Conservation (phyloP, 768 basidiomycete species). For the Russula ochroleuca region DNA sequence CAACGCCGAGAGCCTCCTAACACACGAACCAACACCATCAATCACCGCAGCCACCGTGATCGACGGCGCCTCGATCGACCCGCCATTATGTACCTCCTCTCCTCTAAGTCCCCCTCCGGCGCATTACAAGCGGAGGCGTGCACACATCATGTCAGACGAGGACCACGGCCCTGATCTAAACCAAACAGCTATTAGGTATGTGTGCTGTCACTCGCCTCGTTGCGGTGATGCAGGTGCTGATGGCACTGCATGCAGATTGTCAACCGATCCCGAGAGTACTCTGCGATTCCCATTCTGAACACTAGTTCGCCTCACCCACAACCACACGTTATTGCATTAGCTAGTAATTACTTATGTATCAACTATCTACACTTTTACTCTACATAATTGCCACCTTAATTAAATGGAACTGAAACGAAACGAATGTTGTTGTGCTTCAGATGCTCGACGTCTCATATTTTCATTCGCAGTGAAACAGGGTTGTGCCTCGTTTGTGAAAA, state of each 20-base stretch:
- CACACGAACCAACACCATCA: conserved; percentile 7
- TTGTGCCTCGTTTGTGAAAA: too few relatives aligned
- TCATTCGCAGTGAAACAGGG: too few relatives aligned
- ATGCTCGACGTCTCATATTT: not conserved
- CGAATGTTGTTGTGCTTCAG: not conserved
- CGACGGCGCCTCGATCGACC: conserved; percentile 1
- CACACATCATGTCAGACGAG: conserved; percentile 13
- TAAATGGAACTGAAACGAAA: not conserved
- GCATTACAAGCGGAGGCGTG: conserved; percentile 22
- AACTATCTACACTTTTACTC: conserved; percentile 5
- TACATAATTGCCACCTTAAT: conserved; percentile 14
- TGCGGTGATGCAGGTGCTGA: conserved; percentile 2
- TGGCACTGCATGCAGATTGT: not conserved
- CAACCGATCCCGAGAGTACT: not conserved
- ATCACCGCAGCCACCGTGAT: not conserved
- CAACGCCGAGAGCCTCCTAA: conserved; percentile 7
- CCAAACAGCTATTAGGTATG: conserved; percentile 16
- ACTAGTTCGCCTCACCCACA: not conserved
- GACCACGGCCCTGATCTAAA: conserved; percentile 13
- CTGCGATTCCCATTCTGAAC: conserved; percentile 21
- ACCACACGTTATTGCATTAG: not conserved
- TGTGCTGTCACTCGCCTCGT: not conserved
- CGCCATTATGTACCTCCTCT: not conserved
- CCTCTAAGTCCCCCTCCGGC: conserved; percentile 19
- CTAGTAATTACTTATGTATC: conserved; percentile 18